Base-by-base conservation (phyloP, 495 filamentous ascomycete genomes). In the Xylaria acuta region DNA sequence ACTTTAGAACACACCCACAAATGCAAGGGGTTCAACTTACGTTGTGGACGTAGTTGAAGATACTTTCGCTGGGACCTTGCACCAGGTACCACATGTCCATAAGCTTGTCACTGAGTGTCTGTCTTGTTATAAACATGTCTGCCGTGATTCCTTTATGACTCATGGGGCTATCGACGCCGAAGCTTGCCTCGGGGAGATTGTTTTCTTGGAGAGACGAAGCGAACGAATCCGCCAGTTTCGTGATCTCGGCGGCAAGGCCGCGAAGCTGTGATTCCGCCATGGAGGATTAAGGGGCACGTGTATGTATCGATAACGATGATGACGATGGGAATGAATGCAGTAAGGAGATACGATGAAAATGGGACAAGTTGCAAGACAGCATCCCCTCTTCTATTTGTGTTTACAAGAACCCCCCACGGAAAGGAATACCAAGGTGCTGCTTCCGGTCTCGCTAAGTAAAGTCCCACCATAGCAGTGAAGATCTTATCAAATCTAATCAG, bases 51-150 rank as follows among this genome's bases (percentile, higher is more conserved):
- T 78, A 78, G 66, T 78, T 78, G 56, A 73, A 76, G 20, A 78
- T 75, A n/a, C 76, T 78, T 64, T 78, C 75, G 27, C 74, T 76
- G 3, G 76, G 76, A 4, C 76, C 76, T 58, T 78, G 76, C 20
- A 75, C 74, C 16, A 78, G 56, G 63, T 76, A 78, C 76, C 76
- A 76, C 70, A 78, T 74, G 27, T 78, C 76, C 34, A 51, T 71
- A 22, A 78, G 65, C 30, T 75, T 70, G 67, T 78, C 76, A 14
- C 71, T 51, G 6, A 78, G 53, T 2, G 45, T 22, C 40, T 78
- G 76, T 34, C 74, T 73, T 14, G 72, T 76, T 58, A 78, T 73
- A 68, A 78, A 78, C 53, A 70, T 75, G 5, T 78, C 76, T 1
- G 74, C 38, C 20, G 76, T 69, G 30, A 78, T 49, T 41, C 70